A percentile compares a stretch with the other conserved stretches of the same genome.
Conservation (phyloP, 2,329 filamentous ascomycete species). For the Paecilomyces variotii region DNA sequence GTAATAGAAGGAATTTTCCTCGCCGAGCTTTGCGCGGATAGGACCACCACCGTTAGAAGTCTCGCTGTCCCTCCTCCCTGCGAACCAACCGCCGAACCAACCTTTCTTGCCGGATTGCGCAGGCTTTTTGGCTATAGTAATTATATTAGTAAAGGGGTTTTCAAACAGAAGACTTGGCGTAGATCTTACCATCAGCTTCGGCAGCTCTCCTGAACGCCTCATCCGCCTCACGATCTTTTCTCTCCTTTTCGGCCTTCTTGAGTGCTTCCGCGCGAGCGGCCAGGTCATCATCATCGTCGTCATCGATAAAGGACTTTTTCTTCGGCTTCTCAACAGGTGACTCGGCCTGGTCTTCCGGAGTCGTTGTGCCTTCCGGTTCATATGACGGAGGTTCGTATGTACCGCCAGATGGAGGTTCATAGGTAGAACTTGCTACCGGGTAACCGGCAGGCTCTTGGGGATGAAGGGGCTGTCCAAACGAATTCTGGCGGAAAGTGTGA, state of each 20-base stretch:
- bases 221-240: slow-evolving; percentile 70
- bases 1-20: slow-evolving; percentile 87
- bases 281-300: slow-evolving; percentile 68
- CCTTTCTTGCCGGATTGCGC: slow-evolving; percentile 41
- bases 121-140: slow-evolving; percentile 35
- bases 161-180: not conserved
- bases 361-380: slow-evolving; percentile 25
- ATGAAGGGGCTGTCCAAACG: slow-evolving; percentile 15
- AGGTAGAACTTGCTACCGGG: slow-evolving; percentile 21
- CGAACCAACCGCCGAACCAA: slow-evolving; percentile 84
- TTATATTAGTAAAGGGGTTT: slow-evolving; percentile 33
- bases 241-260: slow-evolving; percentile 53
- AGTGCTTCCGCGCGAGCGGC: slow-evolving; percentile 45
- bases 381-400: slow-evolving; percentile 32
- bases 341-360: slow-evolving; percentile 43
- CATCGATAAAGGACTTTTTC: slow-evolving; percentile 74
- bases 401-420: slow-evolving; percentile 22
- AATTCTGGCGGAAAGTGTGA: not conserved
- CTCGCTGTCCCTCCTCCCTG: slow-evolving; percentile 52
- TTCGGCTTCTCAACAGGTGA: slow-evolving; percentile 51
- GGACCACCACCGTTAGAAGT: slow-evolving; percentile 53
- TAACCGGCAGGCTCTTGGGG: slow-evolving; percentile 11
- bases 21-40: slow-evolving; percentile 89
- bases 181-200: slow-evolving; percentile 52
- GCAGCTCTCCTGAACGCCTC: slow-evolving; percentile 81